Evolutionary conservation across 1,139 yeast genomes (phyloP).

Genomic region (Blastobotrys buckinghamii): DNA sequence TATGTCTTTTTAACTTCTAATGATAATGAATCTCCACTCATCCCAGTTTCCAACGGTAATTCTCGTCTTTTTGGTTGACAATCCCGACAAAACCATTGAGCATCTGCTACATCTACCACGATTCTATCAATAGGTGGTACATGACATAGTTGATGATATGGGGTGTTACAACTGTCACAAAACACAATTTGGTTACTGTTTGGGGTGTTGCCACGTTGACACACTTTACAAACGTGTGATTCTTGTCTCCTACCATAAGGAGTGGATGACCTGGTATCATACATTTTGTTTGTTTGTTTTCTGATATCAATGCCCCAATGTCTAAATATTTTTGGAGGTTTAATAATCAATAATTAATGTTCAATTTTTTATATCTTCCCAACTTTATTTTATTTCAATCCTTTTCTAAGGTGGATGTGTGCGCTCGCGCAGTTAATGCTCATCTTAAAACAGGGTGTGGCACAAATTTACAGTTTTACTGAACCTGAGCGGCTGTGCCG

Average conservation of each 20-base stretch:
- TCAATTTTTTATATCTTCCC: no score
- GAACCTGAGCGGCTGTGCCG: no score
- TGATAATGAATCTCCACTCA: slow-evolving; percentile 33
- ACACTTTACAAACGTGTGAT: slow-evolving; percentile 36
- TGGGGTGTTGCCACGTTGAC: slow-evolving; percentile 38
- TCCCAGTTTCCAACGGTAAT: slow-evolving; percentile 37
- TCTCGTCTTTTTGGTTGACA: slow-evolving; percentile 36
- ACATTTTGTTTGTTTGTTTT: neutral
- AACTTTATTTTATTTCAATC: no score
- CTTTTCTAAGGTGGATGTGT: no score
- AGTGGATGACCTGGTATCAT: slow-evolving; percentile 5
- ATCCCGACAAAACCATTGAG: slow-evolving; percentile 40
- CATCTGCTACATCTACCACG: slow-evolving; percentile 40
- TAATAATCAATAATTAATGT: no score
- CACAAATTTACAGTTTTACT: no score
- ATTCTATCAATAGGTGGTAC: slow-evolving; percentile 38
- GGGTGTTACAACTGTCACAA: slow-evolving; percentile 39
- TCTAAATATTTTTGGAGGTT: no score
- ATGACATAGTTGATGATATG: slow-evolving; percentile 41
- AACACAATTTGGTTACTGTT: slow-evolving; percentile 38
- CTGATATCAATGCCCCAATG: no score
- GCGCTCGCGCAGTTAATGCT: no score
- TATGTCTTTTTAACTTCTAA: slow-evolving; percentile 38
- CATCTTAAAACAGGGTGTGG: no score
- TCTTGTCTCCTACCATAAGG: slow-evolving; percentile 20